Conservation (phyloP, 2,329 filamentous ascomycete genomes). For the Seiridium unicorne region DNA sequence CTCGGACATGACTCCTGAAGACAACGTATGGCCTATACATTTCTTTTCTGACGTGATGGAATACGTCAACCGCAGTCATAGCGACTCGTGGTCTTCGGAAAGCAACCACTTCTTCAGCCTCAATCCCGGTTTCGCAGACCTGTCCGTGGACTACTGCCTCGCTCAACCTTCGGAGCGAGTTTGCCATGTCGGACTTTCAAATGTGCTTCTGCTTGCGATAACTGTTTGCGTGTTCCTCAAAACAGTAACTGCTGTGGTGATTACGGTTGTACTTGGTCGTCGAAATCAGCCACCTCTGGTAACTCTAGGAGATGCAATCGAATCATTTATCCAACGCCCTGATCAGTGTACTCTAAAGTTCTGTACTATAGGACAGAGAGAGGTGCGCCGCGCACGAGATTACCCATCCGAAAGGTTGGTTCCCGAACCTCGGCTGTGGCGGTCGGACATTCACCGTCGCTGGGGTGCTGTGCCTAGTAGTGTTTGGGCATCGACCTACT, state of each 20-base stretch:
- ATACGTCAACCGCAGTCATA: no score
- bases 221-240: slow-evolving; percentile 36
- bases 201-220: slow-evolving; percentile 15
- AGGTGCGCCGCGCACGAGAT: slow-evolving; percentile 6
- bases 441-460: slow-evolving; percentile 3
- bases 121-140: neutral
- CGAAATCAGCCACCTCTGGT: slow-evolving; percentile 41
- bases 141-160: slow-evolving; percentile 16
- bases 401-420: neutral
- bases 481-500: neutral
- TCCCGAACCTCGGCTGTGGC: slow-evolving; percentile 13
- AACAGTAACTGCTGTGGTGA: slow-evolving; percentile 25
- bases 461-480: slow-evolving; percentile 9
- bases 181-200: slow-evolving; percentile 18
- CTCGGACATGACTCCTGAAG: no score
- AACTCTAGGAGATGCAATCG: slow-evolving; percentile 49
- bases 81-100: neutral
- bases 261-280: slow-evolving; percentile 25
- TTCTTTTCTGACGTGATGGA: no score
- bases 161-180: slow-evolving; percentile 12
- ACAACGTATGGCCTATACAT: no score
- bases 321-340: slow-evolving; percentile 45
- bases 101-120: neutral
- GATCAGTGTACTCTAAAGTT: slow-evolving; percentile 36
- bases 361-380: slow-evolving; percentile 11